Percentiles rank a stretch among this genome's conserved stretches.
phyloP scores from a whole-genome alignment of 495 filamentous ascomycete species.

The Alectoria sarmentosa region DNA sequence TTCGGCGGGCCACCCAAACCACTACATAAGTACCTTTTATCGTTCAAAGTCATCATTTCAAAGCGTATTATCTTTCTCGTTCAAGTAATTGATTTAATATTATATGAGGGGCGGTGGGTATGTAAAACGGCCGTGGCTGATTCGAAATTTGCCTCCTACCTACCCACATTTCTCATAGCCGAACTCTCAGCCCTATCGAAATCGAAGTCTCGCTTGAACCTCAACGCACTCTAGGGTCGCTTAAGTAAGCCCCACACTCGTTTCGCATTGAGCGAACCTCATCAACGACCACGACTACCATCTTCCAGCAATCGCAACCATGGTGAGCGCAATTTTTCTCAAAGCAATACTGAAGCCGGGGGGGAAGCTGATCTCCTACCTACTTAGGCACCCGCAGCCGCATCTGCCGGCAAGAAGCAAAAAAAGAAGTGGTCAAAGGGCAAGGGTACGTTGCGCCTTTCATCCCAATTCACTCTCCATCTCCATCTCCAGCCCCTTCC shows the following conservation, averaged over 20 bases:
- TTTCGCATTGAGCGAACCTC: conserved; percentile 8
- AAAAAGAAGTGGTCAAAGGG: conserved; percentile 99
- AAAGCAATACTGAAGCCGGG: too few relatives aligned
- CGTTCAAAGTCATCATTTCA: too few relatives aligned
- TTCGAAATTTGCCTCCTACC: too few relatives aligned
- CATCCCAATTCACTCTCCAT: not conserved
- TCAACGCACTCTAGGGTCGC: conserved; percentile 6
- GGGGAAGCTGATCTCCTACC: too few relatives aligned
- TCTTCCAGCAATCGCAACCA: conserved; percentile 10
- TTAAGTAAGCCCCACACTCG: conserved; percentile 19
- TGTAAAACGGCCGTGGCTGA: too few relatives aligned
- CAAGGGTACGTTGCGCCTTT: conserved; percentile 61
- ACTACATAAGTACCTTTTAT: too few relatives aligned
- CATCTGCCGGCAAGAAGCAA: conserved; percentile 88
- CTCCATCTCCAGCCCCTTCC: not conserved
- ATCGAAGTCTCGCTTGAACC: not conserved
- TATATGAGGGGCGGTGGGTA: too few relatives aligned
- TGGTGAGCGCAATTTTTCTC: not conserved
- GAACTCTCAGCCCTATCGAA: not conserved
- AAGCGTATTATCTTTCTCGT: too few relatives aligned
- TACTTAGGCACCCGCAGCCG: conserved; percentile 59
- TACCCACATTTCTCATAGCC: too few relatives aligned
- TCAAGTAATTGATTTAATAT: too few relatives aligned
- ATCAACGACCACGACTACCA: not conserved
- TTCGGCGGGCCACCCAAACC: too few relatives aligned